Evolutionary conservation across 1,284 basidiomycete species (phyloP), one percentile per base, ranked within the genome.

Genomic region (Pseudozyma tsukubaensis): DNA sequence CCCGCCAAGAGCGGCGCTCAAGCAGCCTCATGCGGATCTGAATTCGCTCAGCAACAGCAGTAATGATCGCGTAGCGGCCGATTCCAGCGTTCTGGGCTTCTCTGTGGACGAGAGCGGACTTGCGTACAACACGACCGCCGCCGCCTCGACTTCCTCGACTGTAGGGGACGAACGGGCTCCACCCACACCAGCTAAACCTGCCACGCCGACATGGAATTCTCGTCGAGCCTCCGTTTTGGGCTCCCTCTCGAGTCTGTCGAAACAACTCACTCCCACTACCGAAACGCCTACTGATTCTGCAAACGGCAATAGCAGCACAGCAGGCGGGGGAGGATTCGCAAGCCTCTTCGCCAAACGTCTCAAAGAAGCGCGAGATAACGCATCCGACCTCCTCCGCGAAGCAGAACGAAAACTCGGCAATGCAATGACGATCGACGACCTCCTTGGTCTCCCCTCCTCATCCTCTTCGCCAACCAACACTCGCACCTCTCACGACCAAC

Each of bases 381-480:
- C 72, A 0, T 63, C 56, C 6, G 72, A 75, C 21, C 24, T 75
- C 10, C 58, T 75, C 6, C 40, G 54, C 1, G 67, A 71, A 39
- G 72, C 68, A 0, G 72, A 75, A n/a, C 40, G 64, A 9, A 70
- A 71, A 18, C 45, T 75, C 11, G 72, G 72, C 19, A 70, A 63
- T 21, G 72, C 72, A 11, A 67, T 75, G 68, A 68, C 64, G 19
- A 59, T 75, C 14, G 72, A 75, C 14, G 72, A 75, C 1, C 45
- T 75, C 2, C 42, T 74, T 1, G 50, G 54, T 32, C 9, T 50
- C 16, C 8, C 47, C 10, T 35, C 19, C 47, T 29, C 29, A n/a
- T 4, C 29, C 47, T 4, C 4, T 24, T 35, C n/a, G n/a, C 9
- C 11, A 18, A 8, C 11, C 6, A 47, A 16, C 14, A 35, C n/a